Percentiles rank a stretch among this genome's conserved stretches.
Evolutionary conservation across 371 early-diverging fungal species (phyloP).

Genomic region (Syncephalastrum monosporum): DNA sequence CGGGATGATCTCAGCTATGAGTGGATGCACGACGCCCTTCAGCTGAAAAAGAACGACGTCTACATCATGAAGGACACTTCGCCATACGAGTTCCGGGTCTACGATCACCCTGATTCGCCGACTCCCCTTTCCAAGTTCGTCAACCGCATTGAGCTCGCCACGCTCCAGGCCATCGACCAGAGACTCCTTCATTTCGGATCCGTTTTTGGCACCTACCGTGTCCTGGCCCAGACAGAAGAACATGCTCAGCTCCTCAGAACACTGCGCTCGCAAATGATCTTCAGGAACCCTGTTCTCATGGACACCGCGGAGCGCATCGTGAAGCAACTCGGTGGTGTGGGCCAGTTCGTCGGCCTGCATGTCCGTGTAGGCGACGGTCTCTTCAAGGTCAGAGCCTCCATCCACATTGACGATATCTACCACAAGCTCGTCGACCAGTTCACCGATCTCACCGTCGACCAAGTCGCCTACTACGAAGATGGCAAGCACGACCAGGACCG

Average conservation of each 20-base stretch:
- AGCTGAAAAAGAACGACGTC: conserved; percentile 33
- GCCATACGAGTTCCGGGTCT: conserved; percentile 53
- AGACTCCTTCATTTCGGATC: conserved; percentile 57
- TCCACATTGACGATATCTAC: conserved; percentile 45
- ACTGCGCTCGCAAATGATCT: conserved; percentile 50
- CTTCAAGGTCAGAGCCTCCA: conserved; percentile 46
- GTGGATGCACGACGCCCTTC: conserved; percentile 33
- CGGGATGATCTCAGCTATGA: conserved; percentile 38
- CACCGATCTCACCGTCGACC: conserved; percentile 37
- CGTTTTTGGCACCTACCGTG: conserved; percentile 53
- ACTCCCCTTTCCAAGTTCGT: conserved; percentile 46
- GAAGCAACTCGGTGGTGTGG: conserved; percentile 40
- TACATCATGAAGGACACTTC: conserved; percentile 47
- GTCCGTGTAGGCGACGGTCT: conserved; percentile 54
- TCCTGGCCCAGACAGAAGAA: conserved; percentile 42
- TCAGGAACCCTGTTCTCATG: conserved; percentile 45
- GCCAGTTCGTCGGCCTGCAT: conserved; percentile 51
- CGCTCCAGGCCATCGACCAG: conserved; percentile 39
- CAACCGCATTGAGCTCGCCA: conserved; percentile 38
- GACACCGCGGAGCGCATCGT: conserved; percentile 40
- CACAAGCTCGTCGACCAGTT: conserved; percentile 37
- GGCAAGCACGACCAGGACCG: conserved; percentile 40
- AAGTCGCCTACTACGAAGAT: conserved; percentile 22
- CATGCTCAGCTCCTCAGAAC: conserved; percentile 35
- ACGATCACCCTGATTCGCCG: conserved; percentile 47